Percentiles rank a stretch among this genome's conserved stretches.
These are phyloP conservation scores for Agapanthus africanus DNA, from an alignment of 106 monocot genomes.

Conservation along the genomic window DNA sequence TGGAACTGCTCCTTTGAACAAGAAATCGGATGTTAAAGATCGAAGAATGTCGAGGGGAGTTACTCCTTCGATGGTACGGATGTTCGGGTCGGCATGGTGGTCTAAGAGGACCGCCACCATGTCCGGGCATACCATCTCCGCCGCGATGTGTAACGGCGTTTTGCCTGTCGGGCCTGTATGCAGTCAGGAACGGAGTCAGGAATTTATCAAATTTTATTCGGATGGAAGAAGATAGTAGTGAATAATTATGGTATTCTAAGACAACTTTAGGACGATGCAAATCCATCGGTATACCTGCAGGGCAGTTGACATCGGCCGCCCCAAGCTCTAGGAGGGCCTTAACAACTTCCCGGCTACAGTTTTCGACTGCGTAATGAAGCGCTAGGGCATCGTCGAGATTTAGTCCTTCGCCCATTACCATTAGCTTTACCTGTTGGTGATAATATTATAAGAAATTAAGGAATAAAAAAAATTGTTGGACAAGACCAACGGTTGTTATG, in stretches of 20 bases:
- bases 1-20: conserved; percentile 87
- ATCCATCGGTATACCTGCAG: too few species aligned
- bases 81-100: conserved; percentile 94
- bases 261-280: too few species aligned
- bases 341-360: conserved; percentile 86
- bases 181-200: too few species aligned
- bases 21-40: conserved; percentile 85
- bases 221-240: too few species aligned
- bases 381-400: conserved; percentile 92
- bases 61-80: conserved; percentile 75
- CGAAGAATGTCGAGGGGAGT: conserved; percentile 92
- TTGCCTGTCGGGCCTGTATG: conserved; percentile 66
- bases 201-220: too few species aligned
- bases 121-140: conserved; percentile 91
- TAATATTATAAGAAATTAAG: too few species aligned
- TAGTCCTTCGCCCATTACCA: conserved; percentile 92
- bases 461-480: too few species aligned
- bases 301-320: conserved; percentile 88
- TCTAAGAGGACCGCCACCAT: conserved; percentile 95
- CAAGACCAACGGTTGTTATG: too few species aligned
- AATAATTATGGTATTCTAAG: too few species aligned
- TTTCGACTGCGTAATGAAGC: conserved; percentile 87
- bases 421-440: conserved; percentile 62
- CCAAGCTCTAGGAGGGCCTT: conserved; percentile 91
- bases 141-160: conserved; percentile 85